A percentile compares a stretch with the other conserved stretches of the same genome.
Evolutionary conservation across 192 early-diverging fungal genomes (phyloP).

Genomic region (Coemansia brasiliensis): DNA sequence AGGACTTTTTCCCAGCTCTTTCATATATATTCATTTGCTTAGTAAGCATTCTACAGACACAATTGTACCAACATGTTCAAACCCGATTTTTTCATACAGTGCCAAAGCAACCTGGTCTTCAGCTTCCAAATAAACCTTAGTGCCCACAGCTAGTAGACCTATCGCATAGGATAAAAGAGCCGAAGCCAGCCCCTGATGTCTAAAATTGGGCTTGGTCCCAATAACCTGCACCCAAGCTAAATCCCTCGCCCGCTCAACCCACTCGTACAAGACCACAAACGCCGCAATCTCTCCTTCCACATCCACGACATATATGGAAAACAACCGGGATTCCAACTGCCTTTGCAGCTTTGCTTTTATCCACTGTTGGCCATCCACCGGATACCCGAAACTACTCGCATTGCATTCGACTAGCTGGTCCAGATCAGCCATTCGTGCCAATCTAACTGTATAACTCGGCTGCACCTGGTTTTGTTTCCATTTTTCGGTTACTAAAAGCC

Average conservation of each 20-base stretch:
- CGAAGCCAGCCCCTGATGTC: background rate
- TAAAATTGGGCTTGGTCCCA: too few relatives aligned
- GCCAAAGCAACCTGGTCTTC: background rate
- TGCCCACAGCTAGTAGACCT: background rate
- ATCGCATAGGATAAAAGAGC: conserved; percentile 15
- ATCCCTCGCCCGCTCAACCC: too few relatives aligned
- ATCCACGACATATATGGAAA: too few relatives aligned
- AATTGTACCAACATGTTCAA: conserved; percentile 11
- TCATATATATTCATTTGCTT: background rate
- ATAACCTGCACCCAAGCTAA: too few relatives aligned
- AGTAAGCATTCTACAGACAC: conserved; percentile 9
- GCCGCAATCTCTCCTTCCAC: too few relatives aligned
- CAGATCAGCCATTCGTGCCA: background rate
- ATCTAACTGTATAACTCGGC: too few relatives aligned
- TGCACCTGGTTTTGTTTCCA: background rate
- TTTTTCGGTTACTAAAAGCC: background rate
- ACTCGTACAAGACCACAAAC: too few relatives aligned
- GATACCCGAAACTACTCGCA: conserved; percentile 20
- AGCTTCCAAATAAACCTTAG: conserved; percentile 22
- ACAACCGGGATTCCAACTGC: conserved; percentile 1
- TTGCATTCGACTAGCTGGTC: conserved; percentile 13
- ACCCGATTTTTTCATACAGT: conserved; percentile 15
- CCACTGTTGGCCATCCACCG: conserved; percentile 14
- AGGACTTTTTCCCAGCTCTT: background rate
- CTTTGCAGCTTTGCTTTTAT: conserved; percentile 20